Evolutionary conservation across 768 basidiomycete genomes (phyloP), one percentile per base, ranked within the genome.

Genomic region (Amylocystis lapponica): DNA sequence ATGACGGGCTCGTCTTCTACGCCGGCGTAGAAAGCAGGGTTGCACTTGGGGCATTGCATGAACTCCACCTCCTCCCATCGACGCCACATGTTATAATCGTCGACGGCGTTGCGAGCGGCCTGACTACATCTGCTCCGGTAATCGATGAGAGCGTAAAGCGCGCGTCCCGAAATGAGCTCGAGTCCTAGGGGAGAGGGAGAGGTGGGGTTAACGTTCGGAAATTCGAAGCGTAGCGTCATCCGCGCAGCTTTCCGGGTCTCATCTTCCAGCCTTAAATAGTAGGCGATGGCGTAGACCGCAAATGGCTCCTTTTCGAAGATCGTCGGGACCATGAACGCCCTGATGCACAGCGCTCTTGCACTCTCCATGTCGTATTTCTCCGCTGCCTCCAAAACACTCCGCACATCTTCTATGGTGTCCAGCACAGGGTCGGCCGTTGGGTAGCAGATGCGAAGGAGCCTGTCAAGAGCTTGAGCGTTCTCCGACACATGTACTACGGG

Each of bases 381-480:
- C 12, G 50, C 50, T 3, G 55, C 53, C 4, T 41, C 40, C 26
- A 57, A n/a, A 17, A 45, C 48, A 16, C 23, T n/a, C 7, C 31
- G 35, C 14, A 54, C 14, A 20, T 39, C 31, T 12, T 46, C 36
- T 13, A 47, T 10, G 33, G 22, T 17, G 2, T 27, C 12, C 8
- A 34, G 4, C 21, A n/a, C 31, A 2, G 55, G 53, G 5, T 43
- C 34, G 14, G 39, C 16, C 25, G 52, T 36, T 4, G 55, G 53
- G 32, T 57, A 57, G 35, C 41, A 42, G 39, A 52, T 35, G 25
- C 50, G 50, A 14, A 57, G 39, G 19, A 54, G 38, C 5, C 31
- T 23, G 27, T 57, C 53, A 14, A 55, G 27, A 12, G 39, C 46
- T 17, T 23, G 16, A 25, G 39, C 40, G n/a, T 20, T 5, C 31